These are phyloP conservation scores for Scenedesmus sp. DNA, from an alignment of 163 green algal genomes.

Conservation along the genomic window DNA sequence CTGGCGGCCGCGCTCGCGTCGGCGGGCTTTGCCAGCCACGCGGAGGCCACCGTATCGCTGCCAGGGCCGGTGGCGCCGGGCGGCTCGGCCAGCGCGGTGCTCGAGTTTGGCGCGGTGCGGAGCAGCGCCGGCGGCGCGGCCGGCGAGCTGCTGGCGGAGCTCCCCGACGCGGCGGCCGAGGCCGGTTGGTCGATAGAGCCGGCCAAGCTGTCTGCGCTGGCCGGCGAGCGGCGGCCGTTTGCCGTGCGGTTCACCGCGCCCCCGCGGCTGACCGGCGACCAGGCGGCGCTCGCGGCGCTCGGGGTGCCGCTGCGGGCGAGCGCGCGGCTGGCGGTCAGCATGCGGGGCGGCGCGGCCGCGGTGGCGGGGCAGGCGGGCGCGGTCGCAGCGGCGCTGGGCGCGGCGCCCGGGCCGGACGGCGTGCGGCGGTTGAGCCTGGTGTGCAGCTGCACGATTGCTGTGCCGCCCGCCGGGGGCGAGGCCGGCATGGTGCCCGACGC, in stretches of 20 bases:
- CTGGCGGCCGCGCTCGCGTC: too few relatives aligned
- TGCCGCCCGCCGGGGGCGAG: too few relatives aligned
- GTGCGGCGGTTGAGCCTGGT: neutral
- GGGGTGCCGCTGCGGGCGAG: slow-evolving; percentile 8
- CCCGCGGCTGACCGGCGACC: neutral
- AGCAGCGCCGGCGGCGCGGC: neutral
- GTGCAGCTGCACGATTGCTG: slow-evolving; percentile 19
- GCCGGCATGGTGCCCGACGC: too few relatives aligned
- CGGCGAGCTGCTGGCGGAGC: slow-evolving; percentile 13
- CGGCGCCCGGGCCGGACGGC: slow-evolving; percentile 1
- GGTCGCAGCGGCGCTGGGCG: neutral
- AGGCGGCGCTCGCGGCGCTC: neutral
- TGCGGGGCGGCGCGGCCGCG: slow-evolving; percentile 29
- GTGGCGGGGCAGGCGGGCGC: neutral
- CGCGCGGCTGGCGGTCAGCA: slow-evolving; percentile 1
- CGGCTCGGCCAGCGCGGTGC: neutral
- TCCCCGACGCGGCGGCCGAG: slow-evolving; percentile 27
- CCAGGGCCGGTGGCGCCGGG: slow-evolving; percentile 24
- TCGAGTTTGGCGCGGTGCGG: slow-evolving; percentile 35
- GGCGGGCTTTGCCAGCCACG: too few relatives aligned
- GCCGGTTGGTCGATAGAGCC: slow-evolving; percentile 28
- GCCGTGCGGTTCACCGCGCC: slow-evolving; percentile 22
- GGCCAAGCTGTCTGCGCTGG: slow-evolving; percentile 2
- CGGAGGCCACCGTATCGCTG: neutral
- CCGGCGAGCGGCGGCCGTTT: slow-evolving; percentile 14